Base-by-base conservation (phyloP, 2,329 filamentous ascomycete species). In the Sphaceloma murrayae region DNA sequence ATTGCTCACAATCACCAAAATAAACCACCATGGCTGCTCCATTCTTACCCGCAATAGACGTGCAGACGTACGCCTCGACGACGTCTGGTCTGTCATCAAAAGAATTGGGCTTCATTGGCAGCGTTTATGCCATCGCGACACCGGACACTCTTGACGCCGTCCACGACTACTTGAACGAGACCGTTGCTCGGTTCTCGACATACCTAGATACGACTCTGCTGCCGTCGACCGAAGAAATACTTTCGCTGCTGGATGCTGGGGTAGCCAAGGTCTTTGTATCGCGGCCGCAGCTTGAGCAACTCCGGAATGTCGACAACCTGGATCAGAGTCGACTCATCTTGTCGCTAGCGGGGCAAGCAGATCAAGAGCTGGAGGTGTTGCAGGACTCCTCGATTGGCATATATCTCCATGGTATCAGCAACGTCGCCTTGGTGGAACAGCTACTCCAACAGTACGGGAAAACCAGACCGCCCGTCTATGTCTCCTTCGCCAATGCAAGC, bases 211-310 rank as follows among this genome's bases (percentile, higher is more conserved):
- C 80, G 40, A 81, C 83, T 3, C 66, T 67, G 16, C 70, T 96
- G 29, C 62, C 74, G 22, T 78, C 78, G 8, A 68, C 70, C 45
- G 81, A 87, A 52, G 82, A 93, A 51, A 70, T 96, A 26, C 67
- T 89, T 44, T 75, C 82, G 34, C 72, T 96, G 26, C 77, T 98
- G 46, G 85, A 98, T 61, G 76, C 79, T 51, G 91, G 91, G 48
- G 86, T 87, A 5, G 76, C 79, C 43, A 91, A 82, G 60, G 81
- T 91, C 50, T 91, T 96, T 61, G 83, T 94, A 40, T 74, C 74
- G 13, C 74, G 79, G 36, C 72, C 78, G 46, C 82, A 86, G 59
- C 67, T 93, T 43, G 67, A 69, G 30, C 61, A 66, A 13, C 63
- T 82, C 32, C 64, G 70, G 42, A 54, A 66, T 38, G 64, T 70